These are phyloP conservation scores for Sclerotiophoma versabilis DNA, from an alignment of 2,329 filamentous ascomycete genomes.

Conservation along the genomic window DNA sequence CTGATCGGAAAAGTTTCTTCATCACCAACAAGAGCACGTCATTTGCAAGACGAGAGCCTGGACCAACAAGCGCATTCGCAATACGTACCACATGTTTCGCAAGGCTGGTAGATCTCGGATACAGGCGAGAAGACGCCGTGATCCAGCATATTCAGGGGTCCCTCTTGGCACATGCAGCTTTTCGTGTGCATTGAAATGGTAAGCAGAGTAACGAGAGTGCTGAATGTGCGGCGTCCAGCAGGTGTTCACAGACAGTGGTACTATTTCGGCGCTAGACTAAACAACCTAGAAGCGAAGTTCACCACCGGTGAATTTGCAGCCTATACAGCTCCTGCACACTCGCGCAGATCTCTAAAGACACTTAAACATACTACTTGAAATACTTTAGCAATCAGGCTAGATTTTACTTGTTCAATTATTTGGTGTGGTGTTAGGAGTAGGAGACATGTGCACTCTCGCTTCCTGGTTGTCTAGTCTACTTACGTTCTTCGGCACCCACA, in stretches of 20 bases:
- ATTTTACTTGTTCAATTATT: too few species aligned
- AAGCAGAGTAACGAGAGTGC: too few species aligned
- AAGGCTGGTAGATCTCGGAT: slow-evolving; percentile 2
- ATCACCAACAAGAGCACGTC: slow-evolving; percentile 28
- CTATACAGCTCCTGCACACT: too few species aligned
- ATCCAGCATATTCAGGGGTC: background rate
- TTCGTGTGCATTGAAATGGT: background rate
- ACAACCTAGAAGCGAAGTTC: too few species aligned
- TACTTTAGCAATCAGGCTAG: too few species aligned
- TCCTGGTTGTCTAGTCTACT: too few species aligned
- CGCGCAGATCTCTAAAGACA: too few species aligned
- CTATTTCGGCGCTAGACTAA: slow-evolving; percentile 1
- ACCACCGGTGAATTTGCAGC: too few species aligned
- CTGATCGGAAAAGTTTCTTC: slow-evolving; percentile 21
- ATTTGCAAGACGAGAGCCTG: slow-evolving; percentile 22
- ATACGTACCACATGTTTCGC: background rate
- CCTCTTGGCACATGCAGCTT: background rate
- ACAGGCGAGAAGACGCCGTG: background rate
- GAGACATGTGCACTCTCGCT: too few species aligned
- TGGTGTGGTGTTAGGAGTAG: too few species aligned
- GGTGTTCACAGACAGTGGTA: slow-evolving; percentile 4
- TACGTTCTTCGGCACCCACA: too few species aligned
- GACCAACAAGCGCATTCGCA: slow-evolving; percentile 11
- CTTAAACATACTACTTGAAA: too few species aligned
- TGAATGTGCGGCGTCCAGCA: background rate